Percentiles rank a stretch among this genome's conserved stretches.
Conservation (phyloP, 768 basidiomycete species). For the Tricholoma bakamatsutake region DNA sequence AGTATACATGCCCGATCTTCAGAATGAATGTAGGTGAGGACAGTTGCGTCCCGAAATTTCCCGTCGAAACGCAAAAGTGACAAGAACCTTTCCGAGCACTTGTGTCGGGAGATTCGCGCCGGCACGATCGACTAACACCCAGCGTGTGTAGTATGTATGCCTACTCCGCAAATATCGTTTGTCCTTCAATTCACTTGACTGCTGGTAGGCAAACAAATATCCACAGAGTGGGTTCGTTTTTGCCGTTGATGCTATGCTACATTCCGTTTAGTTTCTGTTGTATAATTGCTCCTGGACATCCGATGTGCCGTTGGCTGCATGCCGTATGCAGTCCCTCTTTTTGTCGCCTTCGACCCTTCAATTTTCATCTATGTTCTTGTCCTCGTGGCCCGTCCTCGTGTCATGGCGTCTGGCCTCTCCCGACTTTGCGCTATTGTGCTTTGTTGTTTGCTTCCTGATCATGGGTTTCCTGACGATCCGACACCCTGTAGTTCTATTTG, state of each 20-base stretch:
- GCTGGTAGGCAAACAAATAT: background rate
- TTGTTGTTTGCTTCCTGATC: background rate
- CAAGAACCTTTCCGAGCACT: background rate
- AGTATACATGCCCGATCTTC: background rate
- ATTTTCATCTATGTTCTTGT: slow-evolving; percentile 1
- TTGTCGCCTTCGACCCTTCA: slow-evolving; percentile 1
- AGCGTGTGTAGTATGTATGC: background rate
- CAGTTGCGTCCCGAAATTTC: background rate
- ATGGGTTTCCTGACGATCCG: background rate
- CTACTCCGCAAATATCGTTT: slow-evolving; percentile 4
- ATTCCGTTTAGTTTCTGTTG: slow-evolving; percentile 14
- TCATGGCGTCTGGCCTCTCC: background rate
- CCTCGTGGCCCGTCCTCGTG: slow-evolving; percentile 4
- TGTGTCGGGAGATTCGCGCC: background rate
- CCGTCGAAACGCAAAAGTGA: background rate
- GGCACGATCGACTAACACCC: background rate
- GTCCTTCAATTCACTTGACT: background rate
- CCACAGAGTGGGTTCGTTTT: background rate
- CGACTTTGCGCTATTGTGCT: background rate
- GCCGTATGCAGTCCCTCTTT: background rate
- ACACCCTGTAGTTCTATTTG: no score
- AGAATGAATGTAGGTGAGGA: background rate
- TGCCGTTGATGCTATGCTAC: slow-evolving; percentile 12
- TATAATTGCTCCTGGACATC: slow-evolving; percentile 6
- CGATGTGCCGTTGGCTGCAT: slow-evolving; percentile 5